Base-by-base conservation (phyloP, 257 asterid genomes). In the Cynanchum wilfordii region DNA sequence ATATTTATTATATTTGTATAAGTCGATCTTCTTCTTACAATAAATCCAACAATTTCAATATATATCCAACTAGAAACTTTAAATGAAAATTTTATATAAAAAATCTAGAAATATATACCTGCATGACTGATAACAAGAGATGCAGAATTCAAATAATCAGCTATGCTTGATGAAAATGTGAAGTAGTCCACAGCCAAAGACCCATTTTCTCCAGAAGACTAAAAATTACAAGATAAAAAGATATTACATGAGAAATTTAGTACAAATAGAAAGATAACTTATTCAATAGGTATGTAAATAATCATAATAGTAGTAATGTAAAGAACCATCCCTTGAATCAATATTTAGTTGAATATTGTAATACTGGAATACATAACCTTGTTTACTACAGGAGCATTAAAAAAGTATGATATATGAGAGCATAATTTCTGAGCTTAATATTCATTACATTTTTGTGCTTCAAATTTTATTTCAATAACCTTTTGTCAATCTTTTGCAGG, bases 101-200 rank as follows among this genome's bases (percentile, higher is more conserved):
- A 11, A 29, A 15, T 20, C 57, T 16, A 51, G 57, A 17, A 54
- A 29, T 56, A 71, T 84, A 90, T 84, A 90, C 97, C 98, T 77
- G 98, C 97, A 72, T 95, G 99, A 66, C 99, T 88, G 82, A 91
- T 89, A 57, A 91, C 98, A 78, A 94, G 95, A 77, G 96, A 90
- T 42, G 98, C 95, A 10, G 90, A 84, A 82, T 83, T 90, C 87
- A 95, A 69, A 82, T 77, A 80, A 78, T 90, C 96, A 50, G 98
- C 96, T 74, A 95, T 92, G 84, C 97, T 92, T 62, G 99, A 81
- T 30, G 99, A 95, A 83, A 90, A 92, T 42, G 91, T 87, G 84
- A 90, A 95, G 80, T 83, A 88, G 80, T 89, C 97, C 44, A 90
- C 88, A 62, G 76, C 85, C 29, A 90, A 36, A 27, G 82, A 85